Evolutionary conservation across 441 rosid genomes (phyloP), one percentile per base, ranked within the genome.

Genomic region (Populus hybrid): DNA sequence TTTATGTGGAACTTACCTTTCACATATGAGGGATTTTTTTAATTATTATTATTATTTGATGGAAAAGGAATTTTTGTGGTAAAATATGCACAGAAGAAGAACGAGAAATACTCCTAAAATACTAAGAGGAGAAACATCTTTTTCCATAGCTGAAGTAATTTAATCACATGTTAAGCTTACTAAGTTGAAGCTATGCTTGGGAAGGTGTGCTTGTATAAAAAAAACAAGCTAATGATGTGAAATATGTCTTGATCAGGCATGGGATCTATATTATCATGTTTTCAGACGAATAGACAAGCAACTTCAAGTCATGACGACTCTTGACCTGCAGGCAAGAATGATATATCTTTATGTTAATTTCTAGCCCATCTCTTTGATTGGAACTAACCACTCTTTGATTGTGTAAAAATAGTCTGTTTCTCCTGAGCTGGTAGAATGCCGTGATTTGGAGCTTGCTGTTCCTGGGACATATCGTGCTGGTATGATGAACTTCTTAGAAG

Each of bases 401-500:
- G 20, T 78, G 61, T 69, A 40, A 76, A 79, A 88, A 83, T 85
- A 97, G 99, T 93, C 96, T 82, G 99, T 91, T 73, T 97, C 99
- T 80, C 99, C 99, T 8, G 99, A 92, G 88, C 85, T 97, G 84
- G 85, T 97, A 74, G 90, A 90, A 71, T 97, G 99, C 83, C 92
- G 90, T 70, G 83, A 95, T 83, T 86, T 97, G 87, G 93, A 95
- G 93, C 99, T 97, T 73, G 99, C 99, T 46, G 98, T 97, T 85
- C 99, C 99, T 70, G 99, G 99, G 80, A 95, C 97, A 78, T 97
- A 97, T 83, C 90, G 92, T 81, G 92, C 99, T 38, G 98, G 99
- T 95, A 90, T 83, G 38, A 57, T 57, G 76, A 42, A 78, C 67
- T 67, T 65, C 59, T 18, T 46, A 70, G 36, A 66, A 40, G 14